Evolutionary conservation across 169 alveolate genomes (phyloP).

Genomic region (Plasmodium billcollinsi): DNA sequence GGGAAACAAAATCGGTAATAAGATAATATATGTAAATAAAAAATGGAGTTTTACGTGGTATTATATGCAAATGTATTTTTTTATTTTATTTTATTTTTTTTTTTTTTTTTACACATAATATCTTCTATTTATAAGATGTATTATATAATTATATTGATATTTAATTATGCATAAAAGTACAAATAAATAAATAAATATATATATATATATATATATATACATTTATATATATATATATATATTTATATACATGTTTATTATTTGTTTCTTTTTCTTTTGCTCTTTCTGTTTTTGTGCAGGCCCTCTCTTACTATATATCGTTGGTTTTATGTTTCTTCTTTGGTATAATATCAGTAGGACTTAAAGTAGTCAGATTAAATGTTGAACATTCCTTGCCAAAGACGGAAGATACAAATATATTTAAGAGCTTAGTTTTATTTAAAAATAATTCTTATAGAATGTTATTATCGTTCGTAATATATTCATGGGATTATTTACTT

Average conservation of each 20-base stretch:
- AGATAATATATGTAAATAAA: not conserved
- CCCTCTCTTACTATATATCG: slow-evolving; percentile 26
- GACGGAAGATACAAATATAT: slow-evolving; percentile 26
- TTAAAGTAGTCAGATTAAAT: slow-evolving; percentile 32
- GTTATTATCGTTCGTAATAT: slow-evolving; percentile 63
- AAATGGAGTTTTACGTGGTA: not conserved
- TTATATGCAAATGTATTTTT: not conserved
- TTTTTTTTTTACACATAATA: not conserved
- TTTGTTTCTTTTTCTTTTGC: not conserved
- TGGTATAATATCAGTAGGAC: slow-evolving; percentile 42
- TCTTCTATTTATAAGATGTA: not conserved
- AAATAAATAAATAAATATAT: not conserved
- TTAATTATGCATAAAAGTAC: not conserved
- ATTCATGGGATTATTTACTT: slow-evolving; percentile 80
- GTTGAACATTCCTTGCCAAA: slow-evolving; percentile 29
- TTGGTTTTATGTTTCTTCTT: slow-evolving; percentile 30
- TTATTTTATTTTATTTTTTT: not conserved
- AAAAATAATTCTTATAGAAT: slow-evolving; percentile 48
- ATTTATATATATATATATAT: not conserved
- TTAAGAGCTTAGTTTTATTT: slow-evolving; percentile 29
- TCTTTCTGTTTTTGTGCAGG: slow-evolving; percentile 1
- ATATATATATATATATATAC: slow-evolving; percentile 21
- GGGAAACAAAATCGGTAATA: slow-evolving; percentile 61
- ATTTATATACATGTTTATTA: not conserved
- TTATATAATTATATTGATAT: not conserved